Evolutionary conservation across 352 stramenopile species (phyloP).

Genomic region (Globisporangium mamillatum): DNA sequence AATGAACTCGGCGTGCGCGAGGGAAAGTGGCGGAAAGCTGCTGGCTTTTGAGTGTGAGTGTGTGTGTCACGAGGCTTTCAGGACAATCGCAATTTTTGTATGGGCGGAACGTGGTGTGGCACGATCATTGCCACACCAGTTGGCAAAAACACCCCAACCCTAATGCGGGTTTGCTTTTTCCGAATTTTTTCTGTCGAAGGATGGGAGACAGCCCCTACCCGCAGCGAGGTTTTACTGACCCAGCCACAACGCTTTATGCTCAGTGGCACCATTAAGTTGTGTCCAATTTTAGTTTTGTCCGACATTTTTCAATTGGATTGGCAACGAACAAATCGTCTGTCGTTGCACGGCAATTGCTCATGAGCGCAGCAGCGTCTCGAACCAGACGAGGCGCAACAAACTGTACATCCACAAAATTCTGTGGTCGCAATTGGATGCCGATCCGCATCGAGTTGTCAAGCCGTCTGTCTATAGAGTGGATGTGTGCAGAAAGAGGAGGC

Average conservation of each 20-base stretch:
- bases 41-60: background rate
- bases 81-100: background rate
- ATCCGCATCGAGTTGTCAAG: no score
- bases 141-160: background rate
- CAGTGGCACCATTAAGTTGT: no score
- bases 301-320: no score
- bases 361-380: no score
- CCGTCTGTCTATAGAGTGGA: no score
- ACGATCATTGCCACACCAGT: no score
- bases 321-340: no score
- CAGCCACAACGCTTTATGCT: background rate
- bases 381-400: background rate
- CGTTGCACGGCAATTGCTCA: no score
- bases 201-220: background rate
- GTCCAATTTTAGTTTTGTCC: no score
- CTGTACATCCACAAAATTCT: background rate
- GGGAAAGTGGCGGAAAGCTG: background rate
- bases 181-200: conserved; percentile 1
- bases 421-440: background rate
- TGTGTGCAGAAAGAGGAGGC: no score
- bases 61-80: background rate
- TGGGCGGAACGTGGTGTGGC: background rate
- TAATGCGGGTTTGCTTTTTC: background rate
- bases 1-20: conserved; percentile 1
- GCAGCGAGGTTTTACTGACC: background rate